Base-by-base conservation (phyloP, 768 basidiomycete genomes). In the Sistotremastrum niveocremeum region DNA sequence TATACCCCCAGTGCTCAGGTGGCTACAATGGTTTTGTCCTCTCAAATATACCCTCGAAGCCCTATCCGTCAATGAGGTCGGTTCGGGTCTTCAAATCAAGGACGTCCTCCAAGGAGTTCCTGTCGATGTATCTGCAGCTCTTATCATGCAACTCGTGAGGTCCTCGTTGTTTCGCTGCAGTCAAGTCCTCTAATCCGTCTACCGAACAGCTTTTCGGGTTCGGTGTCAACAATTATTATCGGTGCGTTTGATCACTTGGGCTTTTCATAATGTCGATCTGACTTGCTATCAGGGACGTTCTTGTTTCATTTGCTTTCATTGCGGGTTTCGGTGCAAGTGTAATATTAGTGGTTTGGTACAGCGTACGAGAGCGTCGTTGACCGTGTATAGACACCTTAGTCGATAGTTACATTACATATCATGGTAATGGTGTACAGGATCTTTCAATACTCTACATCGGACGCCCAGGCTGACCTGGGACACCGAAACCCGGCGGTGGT, bases 11-110 rank as follows among this genome's bases (percentile, higher is more conserved):
- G 88, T 93, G 2, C 72, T 98, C 1, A 74, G 93, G 10, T 98
- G 93, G 93, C 67, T 97, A 45, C 83, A 93, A 57, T 97, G 88
- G 82, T 54, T 93, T 47, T 84, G 83, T 45, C 84, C 86, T 36
- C 70, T 90, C 41, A 89, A 89, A 61, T 88, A 78, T 58, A 68
- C 71, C 29, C 67, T 87, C n/a, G 86, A 89, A 57, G 93, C 93
- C 4, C 67, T 95, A 10, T 70, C 81, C 8, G 84, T 95, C 35
- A 98, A 98, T 57, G 93, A 97, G 59, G 88, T 98, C 10, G 78
- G 78, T 36, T 82, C 85, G 4, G 93, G 91, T 3, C 65, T 95
- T 34, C 75, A 80, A 76, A 95, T 95, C 32, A 49, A 74, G 48
- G 89, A 91, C 62, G 70, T 68, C 4, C 61, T 93, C 28, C 71